These are phyloP conservation scores for Candida tetrigidarum DNA, from an alignment of 1,139 yeast genomes.

Conservation along the genomic window DNA sequence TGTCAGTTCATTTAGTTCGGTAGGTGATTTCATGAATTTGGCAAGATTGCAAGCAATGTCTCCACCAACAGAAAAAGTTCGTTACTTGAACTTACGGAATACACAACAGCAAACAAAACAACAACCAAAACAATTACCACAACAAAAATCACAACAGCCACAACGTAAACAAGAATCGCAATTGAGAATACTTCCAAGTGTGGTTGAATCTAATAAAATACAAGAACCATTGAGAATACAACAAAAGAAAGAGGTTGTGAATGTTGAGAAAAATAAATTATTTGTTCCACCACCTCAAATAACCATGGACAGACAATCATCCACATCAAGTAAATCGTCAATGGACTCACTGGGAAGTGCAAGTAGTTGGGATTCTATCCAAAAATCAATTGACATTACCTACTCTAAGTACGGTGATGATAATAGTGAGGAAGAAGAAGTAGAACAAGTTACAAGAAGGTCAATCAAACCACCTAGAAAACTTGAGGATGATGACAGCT, in stretches of 20 bases:
- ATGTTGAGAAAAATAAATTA: background rate
- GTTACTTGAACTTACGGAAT: background rate
- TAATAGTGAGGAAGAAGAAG: too few species aligned
- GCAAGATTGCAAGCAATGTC: conserved; percentile 10
- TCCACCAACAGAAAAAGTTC: conserved; percentile 10
- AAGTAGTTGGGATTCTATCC: conserved; percentile 41
- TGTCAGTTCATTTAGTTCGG: conserved; percentile 42
- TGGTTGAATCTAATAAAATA: background rate
- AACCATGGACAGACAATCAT: conserved; percentile 3
- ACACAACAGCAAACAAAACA: conserved; percentile 11
- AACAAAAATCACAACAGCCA: too few species aligned
- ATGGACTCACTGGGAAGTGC: conserved; percentile 13
- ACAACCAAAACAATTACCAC: conserved; percentile 6
- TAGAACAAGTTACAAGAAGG: background rate
- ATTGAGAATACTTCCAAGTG: conserved; percentile 2
- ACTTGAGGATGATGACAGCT: conserved; percentile 14
- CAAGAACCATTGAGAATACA: background rate
- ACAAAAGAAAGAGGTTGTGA: background rate
- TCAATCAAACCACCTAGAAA: conserved; percentile 11
- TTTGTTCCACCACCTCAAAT: background rate
- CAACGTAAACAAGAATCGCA: background rate
- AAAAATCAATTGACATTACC: conserved; percentile 36
- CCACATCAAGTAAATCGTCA: conserved; percentile 12
- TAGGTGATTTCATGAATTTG: conserved; percentile 35
- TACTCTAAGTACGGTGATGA: conserved; percentile 1